Conservation (phyloP, 1,284 basidiomycete species). For the Moesziomyces sp. region DNA sequence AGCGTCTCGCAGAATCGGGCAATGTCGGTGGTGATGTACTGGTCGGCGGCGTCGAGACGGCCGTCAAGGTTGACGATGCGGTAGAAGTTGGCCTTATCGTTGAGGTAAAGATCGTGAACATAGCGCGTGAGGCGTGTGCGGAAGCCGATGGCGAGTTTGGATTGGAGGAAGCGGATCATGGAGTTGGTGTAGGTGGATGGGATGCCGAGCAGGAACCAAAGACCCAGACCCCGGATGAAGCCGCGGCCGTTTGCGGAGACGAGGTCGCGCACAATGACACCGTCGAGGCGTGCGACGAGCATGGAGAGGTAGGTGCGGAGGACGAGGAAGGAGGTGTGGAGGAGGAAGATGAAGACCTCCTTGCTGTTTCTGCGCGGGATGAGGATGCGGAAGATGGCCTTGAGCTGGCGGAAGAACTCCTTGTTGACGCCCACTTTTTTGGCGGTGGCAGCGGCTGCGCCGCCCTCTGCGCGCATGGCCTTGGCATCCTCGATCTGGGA, state of each 20-base stretch:
- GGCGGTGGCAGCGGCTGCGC: slow-evolving; percentile 62
- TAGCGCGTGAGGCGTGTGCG: slow-evolving; percentile 89
- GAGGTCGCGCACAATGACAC: slow-evolving; percentile 86
- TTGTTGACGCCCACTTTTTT: slow-evolving; percentile 74
- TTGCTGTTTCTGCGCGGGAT: slow-evolving; percentile 69
- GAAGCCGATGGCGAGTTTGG: slow-evolving; percentile 85
- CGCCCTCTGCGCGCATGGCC: slow-evolving; percentile 54
- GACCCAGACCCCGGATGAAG: slow-evolving; percentile 82
- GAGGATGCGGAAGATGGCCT: slow-evolving; percentile 65
- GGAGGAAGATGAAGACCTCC: slow-evolving; percentile 79
- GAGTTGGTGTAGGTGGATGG: slow-evolving; percentile 96
- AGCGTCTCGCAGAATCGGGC: slow-evolving; percentile 89
- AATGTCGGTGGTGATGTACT: slow-evolving; percentile 90
- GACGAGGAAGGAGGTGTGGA: slow-evolving; percentile 89
- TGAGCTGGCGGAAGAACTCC: slow-evolving; percentile 76
- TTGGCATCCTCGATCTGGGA: slow-evolving; percentile 54
- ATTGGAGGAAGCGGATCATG: slow-evolving; percentile 92
- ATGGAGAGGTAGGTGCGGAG: slow-evolving; percentile 78
- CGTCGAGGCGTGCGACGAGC: slow-evolving; percentile 87
- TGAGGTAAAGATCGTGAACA: slow-evolving; percentile 85
- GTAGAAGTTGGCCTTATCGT: slow-evolving; percentile 72
- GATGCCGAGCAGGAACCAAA: slow-evolving; percentile 90
- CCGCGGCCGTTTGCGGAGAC: slow-evolving; percentile 86
- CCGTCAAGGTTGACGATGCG: slow-evolving; percentile 66
- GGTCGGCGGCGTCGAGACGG: slow-evolving; percentile 66